Evolutionary conservation across 73 alveolate genomes (phyloP), one percentile per base, ranked within the genome.

Genomic region (Diophrys appendiculata): DNA sequence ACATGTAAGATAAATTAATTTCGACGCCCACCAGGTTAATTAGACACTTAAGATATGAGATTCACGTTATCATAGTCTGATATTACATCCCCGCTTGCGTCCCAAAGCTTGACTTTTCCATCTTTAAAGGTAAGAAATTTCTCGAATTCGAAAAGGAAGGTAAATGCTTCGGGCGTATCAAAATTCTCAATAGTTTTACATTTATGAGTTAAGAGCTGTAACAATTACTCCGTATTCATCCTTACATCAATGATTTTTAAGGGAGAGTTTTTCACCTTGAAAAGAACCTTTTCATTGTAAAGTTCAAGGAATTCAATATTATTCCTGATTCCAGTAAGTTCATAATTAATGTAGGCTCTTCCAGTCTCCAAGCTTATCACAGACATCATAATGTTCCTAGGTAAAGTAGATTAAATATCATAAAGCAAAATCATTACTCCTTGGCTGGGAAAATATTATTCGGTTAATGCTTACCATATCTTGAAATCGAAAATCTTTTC

Each of bases 131-230:
- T 83, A 14, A 83, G 78, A 35, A 83, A 75, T 33, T 69, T 72
- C 67, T 83, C 91, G 68, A 73, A 54, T 28, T 83, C 91, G 32
- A 73, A 83, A 1, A 83, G 77, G 82, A 83, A 83, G 75, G 76
- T 83, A 30, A 83, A 83, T 26, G 91, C 91, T 52, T 83, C 91
- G 0, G 91, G 91, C 2, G 91, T 82, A 23, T 83, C 86, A 60
- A 83, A 83, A 5, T 80, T 80, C 18, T 43, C 60, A 43, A 43
- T 43, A 43, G 60, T 43, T 28, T 52, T 83, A 14, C 64, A 25
- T 3, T 67, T 54, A 67, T 18, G 25, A 1, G 35, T 26, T 1
- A 43, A 18, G 18, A 43, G 60, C 60, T 43, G 18, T 43, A 43
- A 43, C n/a, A 1, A 28, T 11, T 28, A 22, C 1, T 11, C 5